Base-by-base conservation (phyloP, 495 filamentous ascomycete species). In the Durotheca rogersii region DNA sequence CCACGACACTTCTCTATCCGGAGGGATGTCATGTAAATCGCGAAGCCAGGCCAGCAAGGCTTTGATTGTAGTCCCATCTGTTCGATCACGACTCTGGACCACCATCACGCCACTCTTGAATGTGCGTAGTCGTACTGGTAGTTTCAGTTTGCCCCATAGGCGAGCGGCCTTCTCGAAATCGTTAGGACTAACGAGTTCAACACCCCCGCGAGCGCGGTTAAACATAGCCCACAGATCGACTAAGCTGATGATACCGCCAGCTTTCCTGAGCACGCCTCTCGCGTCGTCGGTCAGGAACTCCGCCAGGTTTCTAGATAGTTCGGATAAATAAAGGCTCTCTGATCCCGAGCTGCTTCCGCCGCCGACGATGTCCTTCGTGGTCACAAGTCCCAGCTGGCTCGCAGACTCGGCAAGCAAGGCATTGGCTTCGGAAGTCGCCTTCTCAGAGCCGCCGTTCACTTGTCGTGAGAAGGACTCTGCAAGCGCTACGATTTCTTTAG, bases 191-290 rank as follows among this genome's bases (percentile, higher is more conserved):
- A 97, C 85, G 6, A 99, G 77, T 64, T 99, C 94, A 7, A 99
- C 90, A 6, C 93, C 93, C 42, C 89, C 90, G 31, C 94, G 79
- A 16, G 89, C 89, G n/a, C 93, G 86, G 61, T 99, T 99, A 74
- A 96, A 96, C 23, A 95, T 79, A 6, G 93, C 90, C 93, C 93
- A 99, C 1, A 97, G 77, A 62, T 99, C 93, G 15, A 97, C 92
- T 6, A 99, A 78, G 43, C 83, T 95, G 67, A 97, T 89, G 55
- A 97, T 94, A 0, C 93, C 93, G 7, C 93, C 94, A 61, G 95
- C 90, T 43, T 78, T 83, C 44, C 78, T 81, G 16, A 99, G 68
- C 7, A 97, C 77, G 0, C 90, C 90, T 36, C 85, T 79, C 2
- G 83, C 72, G 65, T 98, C 93, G 66, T 97, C 92, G 0, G 90